These are phyloP conservation scores for Fusarium sp. DNA, from an alignment of 2,329 filamentous ascomycete species.

Conservation along the genomic window DNA sequence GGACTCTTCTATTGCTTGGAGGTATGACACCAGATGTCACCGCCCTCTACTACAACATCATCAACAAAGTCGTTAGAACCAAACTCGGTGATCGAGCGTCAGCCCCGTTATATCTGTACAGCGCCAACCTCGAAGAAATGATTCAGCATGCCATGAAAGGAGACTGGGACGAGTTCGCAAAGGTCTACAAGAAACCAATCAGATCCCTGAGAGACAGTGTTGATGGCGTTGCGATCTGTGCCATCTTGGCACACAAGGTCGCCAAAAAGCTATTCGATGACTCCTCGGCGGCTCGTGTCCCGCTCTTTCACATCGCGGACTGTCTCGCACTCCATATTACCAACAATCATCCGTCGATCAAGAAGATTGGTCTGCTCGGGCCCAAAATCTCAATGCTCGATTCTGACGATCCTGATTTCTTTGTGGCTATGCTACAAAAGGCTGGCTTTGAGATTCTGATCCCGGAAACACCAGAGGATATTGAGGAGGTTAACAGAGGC, in stretches of 20 bases:
- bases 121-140: slow-evolving; percentile 7
- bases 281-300: not conserved
- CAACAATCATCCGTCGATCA: not conserved
- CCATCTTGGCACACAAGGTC: slow-evolving; percentile 1
- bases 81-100: not conserved
- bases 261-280: not conserved
- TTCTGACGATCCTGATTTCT: not conserved
- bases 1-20: not conserved
- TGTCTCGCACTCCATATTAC: not conserved
- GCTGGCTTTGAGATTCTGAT: not conserved
- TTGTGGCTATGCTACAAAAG: not conserved
- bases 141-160: not conserved
- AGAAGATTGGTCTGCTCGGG: not conserved
- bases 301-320: not conserved
- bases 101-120: not conserved
- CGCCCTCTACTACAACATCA: not conserved
- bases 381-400: not conserved
- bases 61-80: not conserved
- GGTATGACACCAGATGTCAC: slow-evolving; percentile 6
- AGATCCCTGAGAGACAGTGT: not conserved
- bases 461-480: not conserved
- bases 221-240: not conserved
- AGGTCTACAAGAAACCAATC: not conserved
- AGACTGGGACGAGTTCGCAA: not conserved
- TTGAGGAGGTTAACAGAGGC: not conserved